These are phyloP conservation scores for Termitomyces sp. DNA, from an alignment of 768 basidiomycete species.

Conservation along the genomic window DNA sequence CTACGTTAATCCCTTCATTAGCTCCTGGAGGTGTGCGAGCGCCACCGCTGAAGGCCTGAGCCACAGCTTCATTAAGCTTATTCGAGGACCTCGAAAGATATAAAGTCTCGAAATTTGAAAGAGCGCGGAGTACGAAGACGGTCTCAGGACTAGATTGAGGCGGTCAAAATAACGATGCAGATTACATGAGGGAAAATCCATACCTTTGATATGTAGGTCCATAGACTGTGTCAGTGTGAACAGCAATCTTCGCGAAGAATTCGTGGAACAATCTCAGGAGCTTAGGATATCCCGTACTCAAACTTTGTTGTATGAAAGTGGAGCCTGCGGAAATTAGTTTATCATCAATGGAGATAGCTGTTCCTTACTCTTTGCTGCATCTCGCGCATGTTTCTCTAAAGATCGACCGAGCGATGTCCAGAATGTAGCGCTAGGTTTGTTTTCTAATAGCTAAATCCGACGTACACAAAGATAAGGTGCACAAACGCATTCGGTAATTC, in stretches of 20 bases:
- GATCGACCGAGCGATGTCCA: constrained; percentile 81
- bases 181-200: not conserved
- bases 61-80: constrained; percentile 79
- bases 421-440: constrained; percentile 86
- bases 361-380: constrained; percentile 67
- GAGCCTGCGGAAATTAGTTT: constrained; percentile 48
- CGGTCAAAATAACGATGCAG: not conserved
- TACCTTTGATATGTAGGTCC: constrained; percentile 81
- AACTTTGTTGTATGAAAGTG: constrained; percentile 84
- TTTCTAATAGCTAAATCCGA: constrained; percentile 65
- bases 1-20: constrained; percentile 72
- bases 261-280: constrained; percentile 91
- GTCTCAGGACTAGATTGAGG: constrained; percentile 76
- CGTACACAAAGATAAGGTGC: not conserved
- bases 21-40: constrained; percentile 64
- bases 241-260: constrained; percentile 92
- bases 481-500: not conserved
- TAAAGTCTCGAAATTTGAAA: constrained; percentile 80
- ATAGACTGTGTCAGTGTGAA: constrained; percentile 94
- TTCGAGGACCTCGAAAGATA: constrained; percentile 83
- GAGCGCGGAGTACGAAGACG: constrained; percentile 75
- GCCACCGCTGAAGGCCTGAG: constrained; percentile 71
- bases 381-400: constrained; percentile 78
- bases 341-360: not conserved
- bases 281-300: constrained; percentile 82